Percentiles rank a stretch among this genome's conserved stretches.
Evolutionary conservation across 441 rosid genomes (phyloP).

Genomic region (Kokia cookei): DNA sequence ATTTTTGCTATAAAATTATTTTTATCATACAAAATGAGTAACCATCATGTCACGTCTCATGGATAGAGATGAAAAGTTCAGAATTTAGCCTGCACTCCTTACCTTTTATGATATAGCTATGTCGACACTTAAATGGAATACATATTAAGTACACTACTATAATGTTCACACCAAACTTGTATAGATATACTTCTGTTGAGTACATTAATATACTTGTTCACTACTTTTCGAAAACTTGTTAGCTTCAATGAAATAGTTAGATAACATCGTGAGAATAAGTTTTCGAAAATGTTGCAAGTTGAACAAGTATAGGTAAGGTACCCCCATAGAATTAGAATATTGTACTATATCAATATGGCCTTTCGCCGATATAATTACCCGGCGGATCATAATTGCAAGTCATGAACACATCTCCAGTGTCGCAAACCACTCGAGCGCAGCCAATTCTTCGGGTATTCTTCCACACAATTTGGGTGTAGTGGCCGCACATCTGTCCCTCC

Average conservation of each 20-base stretch:
- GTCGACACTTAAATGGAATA: not conserved
- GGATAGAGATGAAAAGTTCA: not conserved
- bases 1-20: too few species aligned
- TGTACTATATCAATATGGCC: conserved; percentile 41
- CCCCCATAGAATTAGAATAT: not conserved
- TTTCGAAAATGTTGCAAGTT: not conserved
- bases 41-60: too few species aligned
- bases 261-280: not conserved
- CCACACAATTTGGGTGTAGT: conserved; percentile 81
- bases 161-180: not conserved
- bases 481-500: conserved; percentile 64
- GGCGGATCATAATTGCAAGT: conserved; percentile 84
- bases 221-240: not conserved
- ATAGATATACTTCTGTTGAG: not conserved
- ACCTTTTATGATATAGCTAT: not conserved
- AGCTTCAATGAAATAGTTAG: not conserved
- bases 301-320: not conserved
- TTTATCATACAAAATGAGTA: too few species aligned
- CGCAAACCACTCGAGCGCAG: conserved; percentile 69
- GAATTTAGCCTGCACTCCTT: not conserved
- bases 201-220: not conserved
- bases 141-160: not conserved
- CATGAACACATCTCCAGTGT: conserved; percentile 75
- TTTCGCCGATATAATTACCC: conserved; percentile 74
- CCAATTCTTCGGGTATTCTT: conserved; percentile 52